Conservation (phyloP, 179 eudicot genomes). For the Sideroxylon spinosum region DNA sequence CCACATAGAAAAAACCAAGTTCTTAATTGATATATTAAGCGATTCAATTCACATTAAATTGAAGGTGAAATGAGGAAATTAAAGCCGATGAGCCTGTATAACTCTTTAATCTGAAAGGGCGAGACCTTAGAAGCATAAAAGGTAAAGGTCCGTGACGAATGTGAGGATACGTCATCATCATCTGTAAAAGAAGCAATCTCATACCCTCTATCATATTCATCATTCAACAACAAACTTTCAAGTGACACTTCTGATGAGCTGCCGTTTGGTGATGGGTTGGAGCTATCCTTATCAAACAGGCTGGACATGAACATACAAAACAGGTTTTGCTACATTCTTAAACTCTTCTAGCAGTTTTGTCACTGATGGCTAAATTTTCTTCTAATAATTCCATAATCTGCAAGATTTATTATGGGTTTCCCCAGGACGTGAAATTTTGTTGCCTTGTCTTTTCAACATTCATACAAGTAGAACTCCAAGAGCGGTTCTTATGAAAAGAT, state of each 20-base stretch:
- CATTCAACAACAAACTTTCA: constrained; percentile 43
- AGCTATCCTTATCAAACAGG: constrained; percentile 48
- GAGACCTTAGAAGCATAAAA: too few species aligned
- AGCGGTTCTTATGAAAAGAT: constrained; percentile 59
- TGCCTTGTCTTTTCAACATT: constrained; percentile 63
- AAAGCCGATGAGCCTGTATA: too few species aligned
- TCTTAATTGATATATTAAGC: too few species aligned
- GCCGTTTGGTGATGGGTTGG: constrained; percentile 25
- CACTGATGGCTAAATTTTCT: constrained; percentile 38
- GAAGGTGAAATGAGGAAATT: too few species aligned
- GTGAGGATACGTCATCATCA: constrained; percentile 47
- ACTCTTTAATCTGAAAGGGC: too few species aligned
- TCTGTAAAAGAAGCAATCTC: constrained; percentile 46
- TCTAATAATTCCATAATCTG: constrained; percentile 68
- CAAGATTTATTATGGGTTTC: constrained; percentile 59
- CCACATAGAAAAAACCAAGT: too few species aligned
- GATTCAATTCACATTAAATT: too few species aligned
- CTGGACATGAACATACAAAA: too few species aligned
- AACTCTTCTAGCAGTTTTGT: constrained; percentile 50
- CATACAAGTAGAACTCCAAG: constrained; percentile 77
- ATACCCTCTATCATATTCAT: constrained; percentile 47
- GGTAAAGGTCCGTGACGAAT: constrained; percentile 39
- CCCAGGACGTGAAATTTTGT: constrained; percentile 69
- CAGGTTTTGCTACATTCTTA: constrained; percentile 43
- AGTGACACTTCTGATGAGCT: constrained; percentile 27